Base-by-base conservation (phyloP, 2,329 filamentous ascomycete genomes). In the Ceratocystis diversiconidia region DNA sequence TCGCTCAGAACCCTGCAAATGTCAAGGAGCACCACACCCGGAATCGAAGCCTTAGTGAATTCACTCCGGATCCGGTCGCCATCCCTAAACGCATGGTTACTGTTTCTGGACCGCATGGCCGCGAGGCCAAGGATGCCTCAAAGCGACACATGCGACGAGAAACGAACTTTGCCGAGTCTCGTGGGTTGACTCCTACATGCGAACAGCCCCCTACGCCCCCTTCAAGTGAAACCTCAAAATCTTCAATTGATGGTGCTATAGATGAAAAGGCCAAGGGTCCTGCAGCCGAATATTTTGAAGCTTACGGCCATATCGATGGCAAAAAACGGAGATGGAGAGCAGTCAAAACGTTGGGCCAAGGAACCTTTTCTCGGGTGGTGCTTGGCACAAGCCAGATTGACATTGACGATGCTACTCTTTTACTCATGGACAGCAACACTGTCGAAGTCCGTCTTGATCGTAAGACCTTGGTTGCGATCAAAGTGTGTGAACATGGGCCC, bases 361-460 rank as follows among this genome's bases (percentile, higher is more conserved):
- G 94, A 46, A 96, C 94, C 0, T 99, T 99, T 74, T 96, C 92
- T 73, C 89, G 89, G 72, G 94, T 99, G 22, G 87, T 95, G 76
- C 79, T 99, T 52, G 94, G 92, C 3, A 95, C 92, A 10, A 90
- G 88, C 71, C 85, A 95, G 72, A 81, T 84, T 50, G 75, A 78
- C 10, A 73, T 79, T 8, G 79, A 80, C 0, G 79, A 80, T 46
- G 77, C 79, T 8, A 62, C 57, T 12, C 36, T 66, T 15, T 55
- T 66, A 32, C 64, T 64, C 59, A 62, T 78, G 71, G 69, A 65
- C 73, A 64, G 68, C 69, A 68, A 61, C 75, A 44, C 36, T 28
- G 65, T 61, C 0, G 72, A 75, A 41, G 70, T 72, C 52, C 70
- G 71, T 4, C 70, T 75, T n/a, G 72, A 89, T 69, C 85, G 86